phyloP scores from a whole-genome alignment of 768 basidiomycete species.

The Kwoniella sp. region DNA sequence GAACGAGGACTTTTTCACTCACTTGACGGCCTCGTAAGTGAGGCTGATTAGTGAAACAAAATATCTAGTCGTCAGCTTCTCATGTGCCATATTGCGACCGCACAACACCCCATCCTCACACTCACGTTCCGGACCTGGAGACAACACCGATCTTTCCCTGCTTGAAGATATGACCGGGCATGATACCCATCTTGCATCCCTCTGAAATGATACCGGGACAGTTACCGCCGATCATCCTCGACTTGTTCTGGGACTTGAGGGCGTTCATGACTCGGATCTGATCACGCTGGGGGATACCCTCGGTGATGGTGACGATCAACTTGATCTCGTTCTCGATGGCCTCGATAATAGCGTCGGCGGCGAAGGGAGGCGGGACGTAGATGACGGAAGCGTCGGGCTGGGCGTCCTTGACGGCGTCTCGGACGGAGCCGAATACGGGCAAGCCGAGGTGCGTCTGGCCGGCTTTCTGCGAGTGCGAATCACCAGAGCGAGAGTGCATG shows the following conservation, averaged over 20 bases:
- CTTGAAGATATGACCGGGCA: slow-evolving; percentile 93
- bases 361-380: slow-evolving; percentile 95
- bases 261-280: slow-evolving; percentile 95
- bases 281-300: slow-evolving; percentile 96
- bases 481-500: background rate
- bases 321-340: slow-evolving; percentile 98
- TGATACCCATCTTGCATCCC: slow-evolving; percentile 98
- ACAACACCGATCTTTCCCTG: slow-evolving; percentile 81
- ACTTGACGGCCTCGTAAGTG: slow-evolving; percentile 94
- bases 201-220: slow-evolving; percentile 99
- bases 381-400: slow-evolving; percentile 92
- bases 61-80: background rate
- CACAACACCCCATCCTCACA: background rate
- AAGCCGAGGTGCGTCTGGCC: slow-evolving; percentile 92
- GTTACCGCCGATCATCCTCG: slow-evolving; percentile 95
- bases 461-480: slow-evolving; percentile 69
- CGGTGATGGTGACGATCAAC: slow-evolving; percentile 96
- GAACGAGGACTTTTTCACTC: slow-evolving; percentile 33
- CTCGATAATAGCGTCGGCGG: slow-evolving; percentile 96
- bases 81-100: background rate
- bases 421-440: slow-evolving; percentile 88
- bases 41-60: slow-evolving; percentile 55
- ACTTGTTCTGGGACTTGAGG: slow-evolving; percentile 88
- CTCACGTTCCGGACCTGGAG: slow-evolving; percentile 55
- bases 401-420: slow-evolving; percentile 84